Evolutionary conservation across 257 asterid species (phyloP).

Genomic region (Solanum chmielewskii): DNA sequence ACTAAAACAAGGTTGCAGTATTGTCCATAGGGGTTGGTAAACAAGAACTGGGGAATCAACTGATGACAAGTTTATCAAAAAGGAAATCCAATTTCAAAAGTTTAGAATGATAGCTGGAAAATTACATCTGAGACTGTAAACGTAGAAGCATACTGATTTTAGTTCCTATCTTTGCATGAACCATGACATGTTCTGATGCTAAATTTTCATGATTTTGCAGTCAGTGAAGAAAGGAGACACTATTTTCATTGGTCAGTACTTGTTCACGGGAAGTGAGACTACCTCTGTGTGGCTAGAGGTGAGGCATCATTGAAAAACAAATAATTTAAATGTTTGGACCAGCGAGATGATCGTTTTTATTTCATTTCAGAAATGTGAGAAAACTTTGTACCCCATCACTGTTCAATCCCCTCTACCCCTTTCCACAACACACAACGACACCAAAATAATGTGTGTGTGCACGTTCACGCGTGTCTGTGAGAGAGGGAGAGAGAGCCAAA

Average conservation of each 20-base stretch:
- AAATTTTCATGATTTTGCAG: conserved; percentile 23
- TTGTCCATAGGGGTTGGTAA: neutral
- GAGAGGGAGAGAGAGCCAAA: neutral
- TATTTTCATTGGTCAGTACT: conserved; percentile 87
- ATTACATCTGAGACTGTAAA: neutral
- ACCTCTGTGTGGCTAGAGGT: conserved; percentile 99
- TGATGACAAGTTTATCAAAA: neutral
- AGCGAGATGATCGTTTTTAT: neutral
- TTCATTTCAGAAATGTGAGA: neutral
- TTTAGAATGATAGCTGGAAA: neutral
- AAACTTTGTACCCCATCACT: neutral
- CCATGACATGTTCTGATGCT: neutral
- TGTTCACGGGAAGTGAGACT: conserved; percentile 95
- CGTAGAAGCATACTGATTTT: neutral
- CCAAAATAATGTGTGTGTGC: neutral
- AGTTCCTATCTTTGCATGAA: neutral
- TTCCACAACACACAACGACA: neutral
- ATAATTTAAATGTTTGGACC: neutral
- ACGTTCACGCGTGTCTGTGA: neutral
- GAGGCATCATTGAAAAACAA: neutral
- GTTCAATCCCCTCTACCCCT: neutral
- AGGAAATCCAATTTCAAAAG: neutral
- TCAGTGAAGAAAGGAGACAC: conserved; percentile 95
- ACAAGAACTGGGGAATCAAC: neutral
- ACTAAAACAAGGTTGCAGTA: neutral